Evolutionary conservation across 176 grass and related monocot species (phyloP).

Genomic region (Oryza nivara): DNA sequence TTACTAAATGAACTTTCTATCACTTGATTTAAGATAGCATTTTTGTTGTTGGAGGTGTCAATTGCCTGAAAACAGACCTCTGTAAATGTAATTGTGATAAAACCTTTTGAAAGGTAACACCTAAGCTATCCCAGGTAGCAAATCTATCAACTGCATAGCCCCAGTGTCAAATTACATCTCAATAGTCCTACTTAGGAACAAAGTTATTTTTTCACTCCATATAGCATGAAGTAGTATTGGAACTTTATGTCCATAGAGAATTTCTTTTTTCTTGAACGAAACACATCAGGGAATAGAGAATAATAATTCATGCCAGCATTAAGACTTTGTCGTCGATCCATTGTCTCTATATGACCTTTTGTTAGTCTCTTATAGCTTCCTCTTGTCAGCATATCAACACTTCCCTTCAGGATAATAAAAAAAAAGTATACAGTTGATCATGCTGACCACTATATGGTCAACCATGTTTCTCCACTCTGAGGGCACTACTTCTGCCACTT

Average conservation of each 20-base stretch:
- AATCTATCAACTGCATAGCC: not conserved
- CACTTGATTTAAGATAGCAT: not conserved
- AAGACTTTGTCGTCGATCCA: not conserved
- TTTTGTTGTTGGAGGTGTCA: not conserved
- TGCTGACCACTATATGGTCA: constrained; percentile 38
- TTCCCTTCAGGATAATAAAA: not conserved
- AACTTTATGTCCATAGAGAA: not conserved
- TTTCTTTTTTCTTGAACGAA: not conserved
- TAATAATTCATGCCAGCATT: constrained; percentile 6
- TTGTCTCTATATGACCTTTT: not conserved
- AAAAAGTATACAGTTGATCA: constrained; percentile 21
- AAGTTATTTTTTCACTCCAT: not conserved
- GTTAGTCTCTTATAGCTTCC: constrained; percentile 4
- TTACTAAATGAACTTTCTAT: not conserved
- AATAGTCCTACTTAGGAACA: constrained; percentile 1
- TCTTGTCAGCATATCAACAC: constrained; percentile 12
- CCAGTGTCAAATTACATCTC: not conserved
- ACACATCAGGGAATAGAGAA: not conserved
- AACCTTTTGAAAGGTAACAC: not conserved
- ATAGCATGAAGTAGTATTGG: constrained; percentile 12
- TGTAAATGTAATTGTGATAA: not conserved
- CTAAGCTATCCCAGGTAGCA: not conserved
- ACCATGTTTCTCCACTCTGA: constrained; percentile 32
- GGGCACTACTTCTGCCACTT: constrained; percentile 14
- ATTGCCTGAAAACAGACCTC: not conserved